Base-by-base conservation (phyloP, 225 moss, liverwort and hornwort species). In the Neckera pumila region DNA sequence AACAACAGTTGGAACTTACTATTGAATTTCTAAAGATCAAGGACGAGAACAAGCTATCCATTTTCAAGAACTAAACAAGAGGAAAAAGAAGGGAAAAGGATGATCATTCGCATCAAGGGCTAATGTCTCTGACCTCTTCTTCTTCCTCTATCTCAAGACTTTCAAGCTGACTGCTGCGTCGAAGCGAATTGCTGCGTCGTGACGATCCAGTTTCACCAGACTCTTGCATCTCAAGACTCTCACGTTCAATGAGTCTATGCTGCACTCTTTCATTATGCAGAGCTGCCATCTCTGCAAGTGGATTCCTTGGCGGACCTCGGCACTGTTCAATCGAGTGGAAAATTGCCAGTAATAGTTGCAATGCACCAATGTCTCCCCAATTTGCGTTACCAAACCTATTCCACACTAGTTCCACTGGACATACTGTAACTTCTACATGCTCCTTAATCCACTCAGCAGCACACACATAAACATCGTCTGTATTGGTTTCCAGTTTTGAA, bases 211-310 rank as follows among this genome's bases (percentile, higher is more conserved):
- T 90, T 77, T 89, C 96, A 82, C 91, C 95, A 74, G 93, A 94
- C 90, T 97, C 98, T 88, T 95, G 96, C 85, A 89, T 85, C 91
- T 98, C 97, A 81, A 97, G 87, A 79, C 84, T 89, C 87, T 93
- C 92, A 71, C 97, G 97, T 86, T 98, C 97, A 72, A 95, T 91
- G 77, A 94, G 86, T 87, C 98, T 98, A 78, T 95, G 95, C 66
- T 96, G 95, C 70, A 98, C 91, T 85, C 96, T 94, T 84, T 93
- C 95, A 82, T 87, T 95, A 93, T 98, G 97, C 82, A 97, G 91
- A 84, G 98, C 94, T 87, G 98, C 98, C 96, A 97, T 93, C 89
- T 97, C 98, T 85, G 97, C 94, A 85, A 97, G 94, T 79, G 97
- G 90, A 85, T 95, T 95, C 87, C 93, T 95, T 23, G 98, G 97